Base-by-base conservation (phyloP, 441 rosid species). In the Populus trichocarpa region DNA sequence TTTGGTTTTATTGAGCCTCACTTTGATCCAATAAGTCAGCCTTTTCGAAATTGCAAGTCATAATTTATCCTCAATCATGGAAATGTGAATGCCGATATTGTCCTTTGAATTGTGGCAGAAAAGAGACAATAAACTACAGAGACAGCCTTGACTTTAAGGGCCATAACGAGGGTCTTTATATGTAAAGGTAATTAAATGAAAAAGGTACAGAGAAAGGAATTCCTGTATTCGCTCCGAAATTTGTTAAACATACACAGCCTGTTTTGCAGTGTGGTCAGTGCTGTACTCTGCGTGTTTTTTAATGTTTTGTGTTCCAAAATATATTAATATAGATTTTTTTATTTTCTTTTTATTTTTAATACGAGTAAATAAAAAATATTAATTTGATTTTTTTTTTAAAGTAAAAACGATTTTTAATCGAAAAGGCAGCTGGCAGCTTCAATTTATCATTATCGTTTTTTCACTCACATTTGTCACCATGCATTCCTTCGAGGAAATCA, bases 151-250 rank as follows among this genome's bases (percentile, higher is more conserved):
- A 71, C 72, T 75, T 76, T 63, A 4, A 35, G 25, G 26, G 25
- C 69, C 71, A 53, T 42, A 35, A 70, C 70, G 69, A 63, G 25
- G 30, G n/a, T 35, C 70, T 42, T 77, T 69, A 40, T 77, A 25
- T 69, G 23, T 67, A 67, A 67, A 67, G 40, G 10, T 5, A 67
- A 14, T 30, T 67, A 13, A 11, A 77, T 28, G 30, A 63, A 74
- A 1, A 64, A 22, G 18, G 22, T 33, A 32, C n/a, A 25, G 5
- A 33, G 4, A 63, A 53, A 59, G 23, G 57, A 67, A 33, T 61
- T 74, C 83, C 78, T 83, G 63, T n/a, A 78, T 77, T 50, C 72
- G 57, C 81, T 77, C 75, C 78, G 70, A 73, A 77, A 77, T 33
- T 72, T 57, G 32, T 59, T 57, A n/a, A 42, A 46, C 6, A 46